phyloP scores from a whole-genome alignment of 352 stramenopile species.

The Peronospora farinosa region DNA sequence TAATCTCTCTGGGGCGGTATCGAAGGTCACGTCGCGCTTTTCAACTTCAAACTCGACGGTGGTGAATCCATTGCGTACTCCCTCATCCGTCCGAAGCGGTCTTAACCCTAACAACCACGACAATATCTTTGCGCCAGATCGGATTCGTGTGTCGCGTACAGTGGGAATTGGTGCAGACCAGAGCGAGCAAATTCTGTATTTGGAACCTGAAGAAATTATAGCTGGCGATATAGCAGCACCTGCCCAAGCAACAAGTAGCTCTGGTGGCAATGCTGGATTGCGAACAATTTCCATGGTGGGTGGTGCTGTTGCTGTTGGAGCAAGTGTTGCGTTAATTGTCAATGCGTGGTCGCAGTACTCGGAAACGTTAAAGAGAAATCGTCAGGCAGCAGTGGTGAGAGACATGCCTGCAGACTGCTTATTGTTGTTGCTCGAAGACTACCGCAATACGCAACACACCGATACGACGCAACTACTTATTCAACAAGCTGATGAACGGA shows the following conservation, averaged over 20 bases:
- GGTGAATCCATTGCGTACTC: slow-evolving; percentile 40
- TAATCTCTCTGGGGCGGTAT: slow-evolving; percentile 45
- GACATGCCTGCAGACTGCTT: slow-evolving; percentile 71
- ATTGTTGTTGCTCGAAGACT: slow-evolving; percentile 65
- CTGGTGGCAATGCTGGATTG: slow-evolving; percentile 27
- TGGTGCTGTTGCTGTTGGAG: slow-evolving; percentile 70
- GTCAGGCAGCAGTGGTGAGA: slow-evolving; percentile 62
- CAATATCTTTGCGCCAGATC: slow-evolving; percentile 70
- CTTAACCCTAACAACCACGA: slow-evolving; percentile 77
- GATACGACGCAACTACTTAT: slow-evolving; percentile 30
- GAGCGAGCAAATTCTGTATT: slow-evolving; percentile 62
- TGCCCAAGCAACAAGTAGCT: slow-evolving; percentile 18
- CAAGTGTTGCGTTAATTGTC: slow-evolving; percentile 69
- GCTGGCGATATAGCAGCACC: slow-evolving; percentile 46
- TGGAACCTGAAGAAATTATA: slow-evolving; percentile 72
- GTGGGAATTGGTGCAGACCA: slow-evolving; percentile 54
- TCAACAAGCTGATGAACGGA: slow-evolving; percentile 24
- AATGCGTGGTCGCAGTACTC: slow-evolving; percentile 81
- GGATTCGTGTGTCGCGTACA: slow-evolving; percentile 59
- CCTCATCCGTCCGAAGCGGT: slow-evolving; percentile 29
- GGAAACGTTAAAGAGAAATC: slow-evolving; percentile 51
- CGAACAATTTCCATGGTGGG: slow-evolving; percentile 61
- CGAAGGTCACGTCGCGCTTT: slow-evolving; percentile 56
- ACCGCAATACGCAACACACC: slow-evolving; percentile 27
- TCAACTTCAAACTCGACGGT: slow-evolving; percentile 66